A percentile compares a stretch with the other conserved stretches of the same genome.
phyloP scores from a whole-genome alignment of 108 stramenopile genomes.

The Cyclotella choctawhatcheeana region DNA sequence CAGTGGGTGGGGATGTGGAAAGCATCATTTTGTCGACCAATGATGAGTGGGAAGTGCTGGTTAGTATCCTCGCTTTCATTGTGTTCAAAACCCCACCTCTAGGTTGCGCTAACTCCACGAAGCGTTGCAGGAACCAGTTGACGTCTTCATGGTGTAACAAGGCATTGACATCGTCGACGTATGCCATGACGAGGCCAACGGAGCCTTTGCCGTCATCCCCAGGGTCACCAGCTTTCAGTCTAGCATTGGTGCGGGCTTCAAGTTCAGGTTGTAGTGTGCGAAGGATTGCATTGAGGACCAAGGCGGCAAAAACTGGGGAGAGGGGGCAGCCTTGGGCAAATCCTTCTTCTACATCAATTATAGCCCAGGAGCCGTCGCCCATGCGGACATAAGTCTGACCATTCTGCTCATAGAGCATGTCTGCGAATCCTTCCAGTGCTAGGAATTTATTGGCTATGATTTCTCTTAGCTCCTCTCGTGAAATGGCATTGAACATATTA shows the following conservation, averaged over 20 bases:
- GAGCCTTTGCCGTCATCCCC: neutral
- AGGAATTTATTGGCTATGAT: neutral
- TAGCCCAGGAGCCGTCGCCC: neutral
- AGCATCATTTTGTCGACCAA: neutral
- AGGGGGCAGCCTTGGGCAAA: constrained; percentile 19
- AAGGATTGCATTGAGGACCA: constrained; percentile 21
- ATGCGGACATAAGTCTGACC: neutral
- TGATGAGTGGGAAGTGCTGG: neutral
- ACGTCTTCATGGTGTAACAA: neutral
- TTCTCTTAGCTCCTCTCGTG: neutral
- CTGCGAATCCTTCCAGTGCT: neutral
- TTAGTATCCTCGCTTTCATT: neutral
- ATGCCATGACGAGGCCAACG: neutral
- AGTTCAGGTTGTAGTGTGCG: neutral
- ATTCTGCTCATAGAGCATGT: neutral
- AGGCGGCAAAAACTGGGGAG: constrained; percentile 13
- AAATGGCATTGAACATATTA: neutral
- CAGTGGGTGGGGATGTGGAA: neutral
- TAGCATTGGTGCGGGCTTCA: neutral
- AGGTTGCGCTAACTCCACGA: neutral
- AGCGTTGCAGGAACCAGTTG: neutral
- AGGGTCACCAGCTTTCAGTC: neutral
- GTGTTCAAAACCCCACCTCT: neutral
- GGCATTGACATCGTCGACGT: neutral
- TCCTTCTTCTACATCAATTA: constrained; percentile 5